These are phyloP conservation scores for Chalaropsis thielavioides DNA, from an alignment of 2,329 filamentous ascomycete genomes.

Conservation along the genomic window DNA sequence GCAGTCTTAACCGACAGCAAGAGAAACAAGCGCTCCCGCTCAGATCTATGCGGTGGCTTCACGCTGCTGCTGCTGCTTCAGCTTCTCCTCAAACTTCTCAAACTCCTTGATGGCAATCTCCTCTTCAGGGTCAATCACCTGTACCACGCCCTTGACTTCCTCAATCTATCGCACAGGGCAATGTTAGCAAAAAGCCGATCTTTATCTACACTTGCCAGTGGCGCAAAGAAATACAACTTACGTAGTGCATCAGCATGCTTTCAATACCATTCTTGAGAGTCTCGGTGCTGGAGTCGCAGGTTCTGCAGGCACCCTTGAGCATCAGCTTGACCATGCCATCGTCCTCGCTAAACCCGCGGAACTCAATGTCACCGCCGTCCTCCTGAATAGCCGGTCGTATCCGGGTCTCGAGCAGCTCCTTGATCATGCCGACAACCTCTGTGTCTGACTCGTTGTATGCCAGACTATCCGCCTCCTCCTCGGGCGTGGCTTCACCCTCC, in stretches of 20 bases:
- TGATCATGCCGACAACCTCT: slow-evolving; percentile 96
- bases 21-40: neutral
- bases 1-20: neutral
- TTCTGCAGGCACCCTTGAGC: slow-evolving; percentile 81
- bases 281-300: slow-evolving; percentile 91
- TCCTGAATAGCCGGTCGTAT: slow-evolving; percentile 94
- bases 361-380: slow-evolving; percentile 95
- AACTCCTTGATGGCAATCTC: slow-evolving; percentile 79
- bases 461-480: slow-evolving; percentile 52
- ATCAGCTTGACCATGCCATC: slow-evolving; percentile 69
- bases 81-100: slow-evolving; percentile 83
- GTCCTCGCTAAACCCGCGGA: slow-evolving; percentile 64
- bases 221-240: slow-evolving; percentile 33
- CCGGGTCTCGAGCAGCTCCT: slow-evolving; percentile 87
- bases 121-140: slow-evolving; percentile 84
- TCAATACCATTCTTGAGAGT: slow-evolving; percentile 97
- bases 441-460: slow-evolving; percentile 80
- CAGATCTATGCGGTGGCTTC: neutral
- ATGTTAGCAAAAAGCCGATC: slow-evolving; percentile 22
- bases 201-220: neutral
- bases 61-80: slow-evolving; percentile 32
- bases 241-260: slow-evolving; percentile 94
- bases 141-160: slow-evolving; percentile 83
- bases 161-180: slow-evolving; percentile 53
- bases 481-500: slow-evolving; percentile 30